phyloP scores from a whole-genome alignment of 352 stramenopile genomes.

The Phytophthora brassicae region DNA sequence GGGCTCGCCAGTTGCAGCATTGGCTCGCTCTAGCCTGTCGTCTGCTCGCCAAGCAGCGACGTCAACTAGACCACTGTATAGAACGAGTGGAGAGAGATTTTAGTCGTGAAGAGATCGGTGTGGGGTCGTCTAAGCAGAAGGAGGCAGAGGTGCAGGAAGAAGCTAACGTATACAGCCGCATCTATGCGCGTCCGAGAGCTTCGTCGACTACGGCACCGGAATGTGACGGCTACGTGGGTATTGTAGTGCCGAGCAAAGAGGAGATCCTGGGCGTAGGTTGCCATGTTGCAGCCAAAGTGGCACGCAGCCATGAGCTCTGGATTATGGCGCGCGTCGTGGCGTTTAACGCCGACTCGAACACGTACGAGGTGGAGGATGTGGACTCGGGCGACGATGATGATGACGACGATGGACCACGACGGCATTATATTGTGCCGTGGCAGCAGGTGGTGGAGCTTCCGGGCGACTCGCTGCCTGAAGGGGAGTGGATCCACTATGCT shows the following conservation, averaged over 20 bases:
- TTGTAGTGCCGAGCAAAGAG: constrained; percentile 32
- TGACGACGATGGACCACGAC: constrained; percentile 31
- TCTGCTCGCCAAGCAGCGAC: constrained; percentile 56
- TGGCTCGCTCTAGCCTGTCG: constrained; percentile 57
- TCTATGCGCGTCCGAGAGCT: constrained; percentile 30
- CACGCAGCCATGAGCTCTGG: constrained; percentile 83
- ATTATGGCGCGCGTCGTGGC: constrained; percentile 92
- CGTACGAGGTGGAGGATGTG: constrained; percentile 97
- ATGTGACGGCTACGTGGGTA: constrained; percentile 14
- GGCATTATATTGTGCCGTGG: constrained; percentile 73
- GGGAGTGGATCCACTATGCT: constrained; percentile 80
- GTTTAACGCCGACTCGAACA: constrained; percentile 88
- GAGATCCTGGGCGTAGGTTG: constrained; percentile 48
- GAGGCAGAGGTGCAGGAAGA: constrained; percentile 22
- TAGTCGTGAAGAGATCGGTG: constrained; percentile 40
- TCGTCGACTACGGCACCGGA: constrained; percentile 9
- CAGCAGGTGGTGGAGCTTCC: constrained; percentile 90
- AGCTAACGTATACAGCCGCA: constrained; percentile 37
- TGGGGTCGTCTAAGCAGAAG: constrained; percentile 23
- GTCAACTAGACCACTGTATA: constrained; percentile 54
- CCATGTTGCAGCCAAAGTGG: constrained; percentile 76
- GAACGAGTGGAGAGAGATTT: constrained; percentile 54
- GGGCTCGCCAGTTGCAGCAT: constrained; percentile 63
- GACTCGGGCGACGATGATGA: constrained; percentile 88
- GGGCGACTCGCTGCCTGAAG: constrained; percentile 57